Evolutionary conservation across 2,329 filamentous ascomycete genomes (phyloP).

Genomic region (Chaetothyriales sp.): DNA sequence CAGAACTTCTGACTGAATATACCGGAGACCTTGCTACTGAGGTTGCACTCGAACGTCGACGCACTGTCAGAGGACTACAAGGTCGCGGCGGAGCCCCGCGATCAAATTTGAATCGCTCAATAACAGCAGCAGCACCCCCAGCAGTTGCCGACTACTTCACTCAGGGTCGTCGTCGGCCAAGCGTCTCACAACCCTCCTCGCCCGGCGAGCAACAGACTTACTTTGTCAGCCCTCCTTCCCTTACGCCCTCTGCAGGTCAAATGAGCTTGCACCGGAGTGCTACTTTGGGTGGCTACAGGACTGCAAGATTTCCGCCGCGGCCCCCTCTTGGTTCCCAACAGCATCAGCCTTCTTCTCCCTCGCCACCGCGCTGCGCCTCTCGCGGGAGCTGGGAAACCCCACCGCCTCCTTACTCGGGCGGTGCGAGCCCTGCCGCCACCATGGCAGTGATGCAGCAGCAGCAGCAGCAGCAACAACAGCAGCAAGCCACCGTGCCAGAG

Average conservation of each 20-base stretch:
- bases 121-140: slow-evolving; percentile 21
- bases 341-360: slow-evolving; percentile 9
- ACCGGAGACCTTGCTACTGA: slow-evolving; percentile 61
- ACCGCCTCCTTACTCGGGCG: slow-evolving; percentile 14
- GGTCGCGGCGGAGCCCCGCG: slow-evolving; percentile 7
- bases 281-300: slow-evolving; percentile 54
- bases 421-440: background rate
- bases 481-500: background rate
- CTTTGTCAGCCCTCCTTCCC: background rate
- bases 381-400: slow-evolving; percentile 15
- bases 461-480: too few species aligned
- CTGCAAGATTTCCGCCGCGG: slow-evolving; percentile 47
- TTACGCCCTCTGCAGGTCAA: slow-evolving; percentile 1
- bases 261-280: slow-evolving; percentile 14
- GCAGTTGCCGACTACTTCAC: slow-evolving; percentile 3
- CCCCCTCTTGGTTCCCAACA: slow-evolving; percentile 14
- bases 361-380: slow-evolving; percentile 9
- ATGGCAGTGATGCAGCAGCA: background rate
- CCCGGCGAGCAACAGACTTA: slow-evolving; percentile 14
- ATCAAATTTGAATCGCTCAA: slow-evolving; percentile 26
- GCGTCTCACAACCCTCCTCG: slow-evolving; percentile 15
- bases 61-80: slow-evolving; percentile 35
- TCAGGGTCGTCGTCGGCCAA: slow-evolving; percentile 2
- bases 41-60: slow-evolving; percentile 62
- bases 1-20: slow-evolving; percentile 60